Base-by-base conservation (phyloP, 345 rosid species). In the Arabis alpina region DNA sequence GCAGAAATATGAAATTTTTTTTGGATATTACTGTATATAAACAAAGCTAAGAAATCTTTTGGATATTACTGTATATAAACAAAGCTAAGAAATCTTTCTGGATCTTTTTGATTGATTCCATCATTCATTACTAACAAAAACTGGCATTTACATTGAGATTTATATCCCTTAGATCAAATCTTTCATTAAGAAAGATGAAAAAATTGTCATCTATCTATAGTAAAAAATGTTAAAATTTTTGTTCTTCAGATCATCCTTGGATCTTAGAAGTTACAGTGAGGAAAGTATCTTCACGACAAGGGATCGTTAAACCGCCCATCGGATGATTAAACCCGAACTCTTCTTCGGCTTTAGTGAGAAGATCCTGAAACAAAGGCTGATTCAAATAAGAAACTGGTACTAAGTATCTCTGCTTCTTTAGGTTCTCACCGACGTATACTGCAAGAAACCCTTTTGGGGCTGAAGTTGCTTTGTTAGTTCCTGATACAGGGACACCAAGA, bases 281-380 rank as follows among this genome's bases (percentile, higher is more conserved):
- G 67, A 82, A 86, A 0, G 45, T 60, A 8, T 83, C 81, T 73
- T 83, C 80, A 7, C 71, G 54, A 64, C 88, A 82, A 13, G 83
- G 89, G 59, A 88, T 71, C 6, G 78, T 85, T 12, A 86, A 70
- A 15, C 82, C 83, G 1, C 88, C 87, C 74, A 64, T 81, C 2
- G 82, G 83, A 70, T 83, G 85, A 56, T 77, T 43, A 14, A 72
- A 78, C 0, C 86, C 83, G 3, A 78, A 77, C 39, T 85, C 86
- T 63, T 86, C 84, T 54, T 81, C 95, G 0, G 80, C 78, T 53
- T 58, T 77, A 10, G 62, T 62, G 10, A 85, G 72, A 74, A 83
- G 65, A 45, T 54, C 64, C 49, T 76, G 88, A 44, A 86, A 86
- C 3, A 66, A 73, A 49, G 85, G 76, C 42, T 81, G 64, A 43